Percentiles rank a stretch among this genome's conserved stretches.
phyloP scores from a whole-genome alignment of 129 eudicot species.

The Arctium minus region DNA sequence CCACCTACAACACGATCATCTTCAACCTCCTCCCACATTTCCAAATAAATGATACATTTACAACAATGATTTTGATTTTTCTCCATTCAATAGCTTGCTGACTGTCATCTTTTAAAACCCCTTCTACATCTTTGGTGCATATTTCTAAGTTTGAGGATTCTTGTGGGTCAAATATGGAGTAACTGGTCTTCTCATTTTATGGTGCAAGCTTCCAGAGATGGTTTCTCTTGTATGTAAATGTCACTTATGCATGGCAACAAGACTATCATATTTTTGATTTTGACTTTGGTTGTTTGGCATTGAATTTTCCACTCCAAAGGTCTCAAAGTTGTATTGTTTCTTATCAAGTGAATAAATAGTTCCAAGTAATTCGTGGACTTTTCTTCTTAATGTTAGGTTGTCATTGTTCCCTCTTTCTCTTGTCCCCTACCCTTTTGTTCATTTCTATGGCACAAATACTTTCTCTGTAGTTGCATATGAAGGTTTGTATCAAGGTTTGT shows the following conservation, averaged over 20 bases:
- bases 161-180: slow-evolving; percentile 55
- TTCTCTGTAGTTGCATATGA: slow-evolving; percentile 35
- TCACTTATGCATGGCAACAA: slow-evolving; percentile 27
- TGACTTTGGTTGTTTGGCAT: slow-evolving; percentile 26
- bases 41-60: slow-evolving; percentile 24
- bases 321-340: slow-evolving; percentile 24
- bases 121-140: slow-evolving; percentile 16
- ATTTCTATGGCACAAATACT: slow-evolving; percentile 29
- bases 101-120: slow-evolving; percentile 25
- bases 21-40: not conserved
- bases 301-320: slow-evolving; percentile 15
- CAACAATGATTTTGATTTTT: slow-evolving; percentile 30
- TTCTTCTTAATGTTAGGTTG: slow-evolving; percentile 53
- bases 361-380: slow-evolving; percentile 76
- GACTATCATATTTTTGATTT: slow-evolving; percentile 25
- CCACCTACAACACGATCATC: too few relatives aligned
- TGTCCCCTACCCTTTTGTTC: slow-evolving; percentile 33
- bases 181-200: slow-evolving; percentile 38
- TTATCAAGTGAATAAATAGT: slow-evolving; percentile 51
- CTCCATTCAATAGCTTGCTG: slow-evolving; percentile 30
- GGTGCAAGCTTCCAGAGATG: slow-evolving; percentile 45
- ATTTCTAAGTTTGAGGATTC: slow-evolving; percentile 35
- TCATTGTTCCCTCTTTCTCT: slow-evolving; percentile 44
- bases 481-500: too few relatives aligned
- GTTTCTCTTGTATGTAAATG: slow-evolving; percentile 57